These are phyloP conservation scores for Centrapalus pauciflorus DNA, from an alignment of 129 eudicot genomes.

Conservation along the genomic window DNA sequence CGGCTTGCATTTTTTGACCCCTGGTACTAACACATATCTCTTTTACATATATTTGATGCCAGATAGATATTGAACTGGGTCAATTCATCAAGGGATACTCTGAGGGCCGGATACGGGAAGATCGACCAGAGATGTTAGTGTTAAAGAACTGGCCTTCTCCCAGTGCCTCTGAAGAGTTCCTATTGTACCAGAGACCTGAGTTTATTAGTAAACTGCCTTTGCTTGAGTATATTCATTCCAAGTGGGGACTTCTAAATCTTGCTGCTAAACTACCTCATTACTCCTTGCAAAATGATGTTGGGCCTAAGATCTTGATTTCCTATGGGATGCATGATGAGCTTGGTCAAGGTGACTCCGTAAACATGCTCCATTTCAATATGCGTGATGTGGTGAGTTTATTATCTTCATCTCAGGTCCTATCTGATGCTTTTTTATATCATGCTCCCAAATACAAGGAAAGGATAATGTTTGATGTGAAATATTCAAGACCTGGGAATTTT, in stretches of 20 bases:
- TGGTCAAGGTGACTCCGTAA: slow-evolving; percentile 62
- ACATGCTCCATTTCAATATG: slow-evolving; percentile 71
- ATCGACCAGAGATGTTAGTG: slow-evolving; percentile 60
- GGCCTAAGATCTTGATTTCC: slow-evolving; percentile 79
- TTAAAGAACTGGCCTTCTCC: slow-evolving; percentile 99
- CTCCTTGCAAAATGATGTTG: slow-evolving; percentile 90
- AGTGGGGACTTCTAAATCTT: slow-evolving; percentile 98
- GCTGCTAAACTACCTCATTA: slow-evolving; percentile 96
- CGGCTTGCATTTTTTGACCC: too few species aligned
- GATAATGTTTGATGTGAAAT: neutral
- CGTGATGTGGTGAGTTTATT: slow-evolving; percentile 77
- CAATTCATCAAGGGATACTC: slow-evolving; percentile 85
- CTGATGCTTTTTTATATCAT: neutral
- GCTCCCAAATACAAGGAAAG: neutral
- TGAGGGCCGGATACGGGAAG: slow-evolving; percentile 69
- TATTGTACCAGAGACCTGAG: slow-evolving; percentile 90
- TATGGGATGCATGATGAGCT: slow-evolving; percentile 72
- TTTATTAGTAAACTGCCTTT: slow-evolving; percentile 80
- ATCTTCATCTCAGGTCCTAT: neutral
- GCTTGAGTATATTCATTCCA: slow-evolving; percentile 92
- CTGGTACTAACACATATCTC: neutral
- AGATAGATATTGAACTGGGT: slow-evolving; percentile 80
- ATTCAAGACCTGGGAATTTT: neutral
- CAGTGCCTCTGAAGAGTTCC: slow-evolving; percentile 85
- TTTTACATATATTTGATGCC: slow-evolving; percentile 28